Conservation (phyloP, 192 early-diverging fungal genomes). For the Ambispora gerdemannii region DNA sequence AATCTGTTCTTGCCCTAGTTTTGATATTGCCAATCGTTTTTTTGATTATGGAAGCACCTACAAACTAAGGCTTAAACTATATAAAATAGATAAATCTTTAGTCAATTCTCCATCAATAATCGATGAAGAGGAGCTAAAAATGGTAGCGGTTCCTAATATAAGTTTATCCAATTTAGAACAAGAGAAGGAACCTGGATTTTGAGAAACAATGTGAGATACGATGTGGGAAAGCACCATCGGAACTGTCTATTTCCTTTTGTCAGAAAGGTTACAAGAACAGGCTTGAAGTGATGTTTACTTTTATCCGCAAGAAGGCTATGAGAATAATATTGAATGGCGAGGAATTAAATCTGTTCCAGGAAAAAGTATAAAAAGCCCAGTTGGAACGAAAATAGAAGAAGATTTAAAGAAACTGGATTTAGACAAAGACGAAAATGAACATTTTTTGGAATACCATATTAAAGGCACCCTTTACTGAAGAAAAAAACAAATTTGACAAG, state of each 20-base stretch:
- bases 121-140: too few species aligned
- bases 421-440: not conserved
- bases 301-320: too few species aligned
- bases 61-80: not conserved
- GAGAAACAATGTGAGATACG: too few species aligned
- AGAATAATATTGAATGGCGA: too few species aligned
- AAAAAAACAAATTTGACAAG: slow-evolving; percentile 9
- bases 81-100: not conserved
- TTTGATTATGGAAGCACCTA: not conserved
- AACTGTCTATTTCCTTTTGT: too few species aligned
- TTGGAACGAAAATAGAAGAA: not conserved
- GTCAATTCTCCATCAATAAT: too few species aligned
- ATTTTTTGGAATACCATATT: not conserved
- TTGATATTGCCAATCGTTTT: not conserved
- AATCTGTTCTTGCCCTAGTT: slow-evolving; percentile 21
- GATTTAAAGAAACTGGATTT: not conserved
- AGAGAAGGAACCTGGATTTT: too few species aligned
- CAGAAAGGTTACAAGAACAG: too few species aligned
- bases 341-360: not conserved
- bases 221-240: too few species aligned
- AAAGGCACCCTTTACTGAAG: slow-evolving; percentile 10
- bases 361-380: not conserved
- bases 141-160: too few species aligned
- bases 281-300: too few species aligned
- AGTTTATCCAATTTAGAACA: too few species aligned